Conservation (phyloP, 148 eudicot species). For the Arctostaphylos glauca region DNA sequence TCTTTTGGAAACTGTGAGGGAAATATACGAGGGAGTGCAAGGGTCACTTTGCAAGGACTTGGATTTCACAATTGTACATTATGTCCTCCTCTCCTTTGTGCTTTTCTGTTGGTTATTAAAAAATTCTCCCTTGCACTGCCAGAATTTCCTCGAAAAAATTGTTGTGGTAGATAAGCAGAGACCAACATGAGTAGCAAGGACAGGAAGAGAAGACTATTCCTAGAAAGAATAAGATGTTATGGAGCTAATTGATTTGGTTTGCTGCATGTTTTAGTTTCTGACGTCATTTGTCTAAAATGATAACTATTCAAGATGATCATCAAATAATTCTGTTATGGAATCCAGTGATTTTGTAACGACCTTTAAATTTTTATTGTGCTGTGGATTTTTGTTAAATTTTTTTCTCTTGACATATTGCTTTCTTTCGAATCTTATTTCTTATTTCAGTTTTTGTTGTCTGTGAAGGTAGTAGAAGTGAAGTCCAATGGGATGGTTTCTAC, state of each 20-base stretch:
- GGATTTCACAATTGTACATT: neutral
- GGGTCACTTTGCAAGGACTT: neutral
- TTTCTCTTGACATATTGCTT: neutral
- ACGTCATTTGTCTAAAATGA: neutral
- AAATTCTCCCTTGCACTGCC: no score
- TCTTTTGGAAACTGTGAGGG: neutral
- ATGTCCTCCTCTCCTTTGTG: neutral
- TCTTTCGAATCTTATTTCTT: neutral
- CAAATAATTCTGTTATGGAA: neutral
- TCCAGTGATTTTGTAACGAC: neutral
- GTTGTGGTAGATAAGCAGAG: neutral
- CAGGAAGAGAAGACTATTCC: neutral
- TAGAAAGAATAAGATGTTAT: neutral
- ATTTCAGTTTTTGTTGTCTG: neutral
- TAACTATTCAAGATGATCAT: neutral
- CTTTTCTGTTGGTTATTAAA: neutral
- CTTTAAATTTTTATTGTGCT: neutral
- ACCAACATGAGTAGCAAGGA: neutral
- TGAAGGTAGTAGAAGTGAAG: slow-evolving; percentile 88
- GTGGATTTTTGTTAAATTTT: neutral
- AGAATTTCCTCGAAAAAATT: neutral
- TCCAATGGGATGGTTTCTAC: slow-evolving; percentile 71
- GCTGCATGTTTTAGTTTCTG: neutral
- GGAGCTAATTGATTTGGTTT: neutral
- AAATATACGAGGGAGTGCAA: neutral